Evolutionary conservation across 768 basidiomycete species (phyloP).

Genomic region (Kwoniella shandongensis): DNA sequence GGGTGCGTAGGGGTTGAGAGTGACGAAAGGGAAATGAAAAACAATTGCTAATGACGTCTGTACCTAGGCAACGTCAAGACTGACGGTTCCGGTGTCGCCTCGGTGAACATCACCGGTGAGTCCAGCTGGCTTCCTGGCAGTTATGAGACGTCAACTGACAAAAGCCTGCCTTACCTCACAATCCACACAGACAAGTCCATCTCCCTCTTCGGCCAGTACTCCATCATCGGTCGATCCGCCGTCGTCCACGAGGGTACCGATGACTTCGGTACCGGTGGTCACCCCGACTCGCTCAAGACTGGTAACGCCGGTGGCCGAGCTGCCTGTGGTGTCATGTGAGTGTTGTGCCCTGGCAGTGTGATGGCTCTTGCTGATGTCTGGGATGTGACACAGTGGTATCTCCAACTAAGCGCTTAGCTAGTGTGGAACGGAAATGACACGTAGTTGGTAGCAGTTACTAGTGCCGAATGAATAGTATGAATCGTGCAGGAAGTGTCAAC

Average conservation of each 20-base stretch:
- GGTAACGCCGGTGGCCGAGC: slow-evolving; percentile 70
- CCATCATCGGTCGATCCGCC: slow-evolving; percentile 71
- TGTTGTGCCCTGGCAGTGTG: slow-evolving; percentile 1
- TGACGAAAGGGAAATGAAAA: too few species aligned
- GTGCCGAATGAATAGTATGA: not conserved
- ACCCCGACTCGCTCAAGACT: slow-evolving; percentile 70
- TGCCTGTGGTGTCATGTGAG: slow-evolving; percentile 82
- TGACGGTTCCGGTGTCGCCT: slow-evolving; percentile 62
- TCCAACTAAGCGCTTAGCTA: slow-evolving; percentile 14
- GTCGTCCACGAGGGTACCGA: slow-evolving; percentile 77
- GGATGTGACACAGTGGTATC: slow-evolving; percentile 12
- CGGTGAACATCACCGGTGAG: slow-evolving; percentile 59
- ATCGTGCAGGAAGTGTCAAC: not conserved
- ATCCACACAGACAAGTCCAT: slow-evolving; percentile 58
- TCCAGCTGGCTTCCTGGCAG: not conserved
- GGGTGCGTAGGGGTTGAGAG: too few species aligned
- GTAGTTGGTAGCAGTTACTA: slow-evolving; percentile 2
- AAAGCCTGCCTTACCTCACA: not conserved
- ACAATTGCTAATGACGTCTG: too few species aligned
- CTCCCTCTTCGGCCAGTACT: slow-evolving; percentile 66
- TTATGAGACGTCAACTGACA: not conserved
- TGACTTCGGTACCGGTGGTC: slow-evolving; percentile 70
- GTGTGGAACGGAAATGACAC: not conserved
- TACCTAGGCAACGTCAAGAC: slow-evolving; percentile 67
- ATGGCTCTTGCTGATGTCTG: slow-evolving; percentile 1